Evolutionary conservation across 164 flowering plant species (phyloP).

Genomic region (Piper betle): DNA sequence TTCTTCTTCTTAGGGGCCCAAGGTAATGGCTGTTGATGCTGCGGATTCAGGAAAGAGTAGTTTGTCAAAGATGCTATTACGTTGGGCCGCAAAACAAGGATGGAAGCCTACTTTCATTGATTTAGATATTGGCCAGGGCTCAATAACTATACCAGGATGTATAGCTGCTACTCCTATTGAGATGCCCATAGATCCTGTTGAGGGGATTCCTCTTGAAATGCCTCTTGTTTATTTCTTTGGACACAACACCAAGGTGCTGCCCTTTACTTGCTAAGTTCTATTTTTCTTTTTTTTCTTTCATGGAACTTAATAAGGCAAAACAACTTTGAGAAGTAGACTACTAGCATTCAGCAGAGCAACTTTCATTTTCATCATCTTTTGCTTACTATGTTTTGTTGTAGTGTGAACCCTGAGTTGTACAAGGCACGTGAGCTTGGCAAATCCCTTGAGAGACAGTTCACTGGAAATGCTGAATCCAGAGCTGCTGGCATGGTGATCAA

Average conservation of each 20-base stretch:
- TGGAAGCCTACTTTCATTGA: constrained; percentile 96
- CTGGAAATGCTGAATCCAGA: too few relatives aligned
- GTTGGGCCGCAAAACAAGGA: constrained; percentile 97
- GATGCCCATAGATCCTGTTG: constrained; percentile 91
- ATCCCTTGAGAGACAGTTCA: too few relatives aligned
- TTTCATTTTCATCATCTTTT: too few relatives aligned
- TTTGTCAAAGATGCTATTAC: constrained; percentile 72
- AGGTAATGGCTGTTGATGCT: constrained; percentile 87
- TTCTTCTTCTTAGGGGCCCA: constrained; percentile 52
- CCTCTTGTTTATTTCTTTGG: constrained; percentile 88
- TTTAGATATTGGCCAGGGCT: constrained; percentile 91
- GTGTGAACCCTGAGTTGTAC: too few relatives aligned
- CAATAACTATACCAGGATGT: constrained; percentile 79
- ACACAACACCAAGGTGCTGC: constrained; percentile 73
- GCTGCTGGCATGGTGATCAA: too few relatives aligned
- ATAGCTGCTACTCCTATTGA: constrained; percentile 89
- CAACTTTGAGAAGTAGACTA: too few relatives aligned
- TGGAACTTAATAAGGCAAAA: too few relatives aligned
- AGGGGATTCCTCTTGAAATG: constrained; percentile 97
- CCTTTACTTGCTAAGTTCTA: background rate
- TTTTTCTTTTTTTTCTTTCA: background rate
- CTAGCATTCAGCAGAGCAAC: too few relatives aligned
- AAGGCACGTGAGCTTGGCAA: too few relatives aligned
- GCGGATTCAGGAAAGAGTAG: constrained; percentile 93
- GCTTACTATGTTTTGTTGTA: too few relatives aligned